Evolutionary conservation across 1,139 yeast genomes (phyloP).

Genomic region (Suhomyces choctaworum): DNA sequence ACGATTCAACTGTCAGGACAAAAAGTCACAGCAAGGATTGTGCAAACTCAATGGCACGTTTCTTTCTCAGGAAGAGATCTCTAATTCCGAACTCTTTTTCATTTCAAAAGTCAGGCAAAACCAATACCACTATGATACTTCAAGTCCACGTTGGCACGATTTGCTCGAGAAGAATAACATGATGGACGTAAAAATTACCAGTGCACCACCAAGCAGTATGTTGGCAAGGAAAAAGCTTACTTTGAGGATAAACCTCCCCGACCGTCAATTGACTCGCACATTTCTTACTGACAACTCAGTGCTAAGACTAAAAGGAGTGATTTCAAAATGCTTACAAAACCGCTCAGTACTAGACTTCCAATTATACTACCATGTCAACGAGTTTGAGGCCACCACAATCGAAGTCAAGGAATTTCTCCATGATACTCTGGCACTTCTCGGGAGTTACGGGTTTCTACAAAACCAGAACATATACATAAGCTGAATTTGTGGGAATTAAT

Average conservation of each 20-base stretch:
- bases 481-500: not conserved
- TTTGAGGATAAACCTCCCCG: conserved; percentile 5
- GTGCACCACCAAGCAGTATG: not conserved
- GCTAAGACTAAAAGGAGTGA: conserved; percentile 29
- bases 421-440: conserved; percentile 40
- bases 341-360: conserved; percentile 20
- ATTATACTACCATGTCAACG: conserved; percentile 24
- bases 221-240: conserved; percentile 9
- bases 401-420: conserved; percentile 19
- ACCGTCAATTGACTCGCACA: conserved; percentile 11
- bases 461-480: conserved; percentile 27
- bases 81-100: conserved; percentile 68
- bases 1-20: conserved; percentile 37
- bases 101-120: conserved; percentile 49
- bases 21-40: conserved; percentile 21
- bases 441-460: conserved; percentile 31
- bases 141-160: conserved; percentile 26
- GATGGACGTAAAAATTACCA: not conserved
- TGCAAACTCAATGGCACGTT: conserved; percentile 56
- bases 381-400: conserved; percentile 13
- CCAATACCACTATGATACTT: conserved; percentile 24
- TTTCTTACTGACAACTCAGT: conserved; percentile 30
- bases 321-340: conserved; percentile 17
- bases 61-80: conserved; percentile 48
- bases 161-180: conserved; percentile 29